These are phyloP conservation scores for Chlorella sp. DNA, from an alignment of 139 green algal species.

Conservation along the genomic window DNA sequence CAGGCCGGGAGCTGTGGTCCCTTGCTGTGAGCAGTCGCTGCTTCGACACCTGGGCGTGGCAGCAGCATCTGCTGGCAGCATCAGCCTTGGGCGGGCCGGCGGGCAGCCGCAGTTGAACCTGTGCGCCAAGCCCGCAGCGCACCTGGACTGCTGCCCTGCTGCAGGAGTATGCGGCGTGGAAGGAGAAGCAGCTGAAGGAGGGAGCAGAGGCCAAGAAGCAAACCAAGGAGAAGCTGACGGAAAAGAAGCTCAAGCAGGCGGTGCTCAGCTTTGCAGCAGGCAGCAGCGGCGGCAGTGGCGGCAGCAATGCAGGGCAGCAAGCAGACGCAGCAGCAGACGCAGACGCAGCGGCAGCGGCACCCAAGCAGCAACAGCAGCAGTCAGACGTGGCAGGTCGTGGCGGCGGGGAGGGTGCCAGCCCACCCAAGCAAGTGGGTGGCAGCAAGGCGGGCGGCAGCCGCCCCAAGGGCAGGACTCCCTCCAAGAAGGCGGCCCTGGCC, in stretches of 20 bases:
- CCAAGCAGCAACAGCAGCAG: neutral
- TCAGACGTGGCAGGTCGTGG: neutral
- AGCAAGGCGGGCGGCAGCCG: neutral
- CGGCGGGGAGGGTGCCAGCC: neutral
- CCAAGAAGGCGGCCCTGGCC: neutral
- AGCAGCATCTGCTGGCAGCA: too few relatives aligned
- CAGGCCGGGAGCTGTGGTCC: too few relatives aligned
- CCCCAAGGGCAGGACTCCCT: neutral
- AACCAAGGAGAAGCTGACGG: conserved; percentile 3
- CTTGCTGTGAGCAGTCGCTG: too few relatives aligned
- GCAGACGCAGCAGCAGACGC: neutral
- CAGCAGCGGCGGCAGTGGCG: neutral
- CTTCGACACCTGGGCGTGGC: too few relatives aligned
- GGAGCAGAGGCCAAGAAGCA: neutral
- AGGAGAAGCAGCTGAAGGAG: neutral
- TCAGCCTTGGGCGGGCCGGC: too few relatives aligned
- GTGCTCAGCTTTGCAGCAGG: conserved; percentile 15
- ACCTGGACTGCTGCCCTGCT: too few relatives aligned
- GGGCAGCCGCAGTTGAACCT: too few relatives aligned
- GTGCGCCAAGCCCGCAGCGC: too few relatives aligned
- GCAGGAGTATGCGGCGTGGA: conserved; percentile 27
- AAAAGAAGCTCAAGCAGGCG: conserved; percentile 24
- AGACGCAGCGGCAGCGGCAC: neutral
- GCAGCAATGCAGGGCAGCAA: neutral
- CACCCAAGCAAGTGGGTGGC: neutral